These are phyloP conservation scores for Candida frijolesensis DNA, from an alignment of 1,139 yeast species.

Conservation along the genomic window DNA sequence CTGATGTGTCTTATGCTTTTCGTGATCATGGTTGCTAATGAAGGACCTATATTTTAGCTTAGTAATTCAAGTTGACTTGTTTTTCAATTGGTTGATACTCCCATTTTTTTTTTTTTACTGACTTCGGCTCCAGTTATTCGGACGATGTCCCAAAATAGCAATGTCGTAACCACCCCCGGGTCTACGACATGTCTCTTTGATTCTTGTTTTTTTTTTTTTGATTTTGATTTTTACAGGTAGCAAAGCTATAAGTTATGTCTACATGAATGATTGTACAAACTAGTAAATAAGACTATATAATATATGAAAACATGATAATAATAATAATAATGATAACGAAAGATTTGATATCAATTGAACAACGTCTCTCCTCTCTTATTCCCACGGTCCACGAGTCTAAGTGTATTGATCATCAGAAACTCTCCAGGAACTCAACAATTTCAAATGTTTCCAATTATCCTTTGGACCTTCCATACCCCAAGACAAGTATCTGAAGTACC, in stretches of 20 bases:
- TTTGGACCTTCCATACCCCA: slow-evolving; percentile 91
- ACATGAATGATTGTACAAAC: too few relatives aligned
- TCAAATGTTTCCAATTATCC: slow-evolving; percentile 65
- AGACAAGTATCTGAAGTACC: slow-evolving; percentile 73
- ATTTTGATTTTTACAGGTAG: too few relatives aligned
- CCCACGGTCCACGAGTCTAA: background rate
- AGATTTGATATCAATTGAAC: background rate
- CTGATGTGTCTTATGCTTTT: background rate
- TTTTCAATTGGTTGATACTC: background rate
- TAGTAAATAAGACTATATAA: too few relatives aligned
- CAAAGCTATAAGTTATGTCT: too few relatives aligned
- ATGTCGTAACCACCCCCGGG: background rate
- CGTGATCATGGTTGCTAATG: background rate
- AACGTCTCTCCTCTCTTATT: background rate
- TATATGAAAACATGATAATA: too few relatives aligned
- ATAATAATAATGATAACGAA: background rate
- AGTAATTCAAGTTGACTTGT: background rate
- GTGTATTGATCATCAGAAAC: slow-evolving; percentile 39
- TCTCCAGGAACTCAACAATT: slow-evolving; percentile 78
- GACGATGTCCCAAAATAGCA: background rate
- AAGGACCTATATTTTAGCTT: background rate
- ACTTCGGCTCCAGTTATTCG: slow-evolving; percentile 1
- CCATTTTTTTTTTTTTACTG: background rate
- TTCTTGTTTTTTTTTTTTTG: too few relatives aligned
- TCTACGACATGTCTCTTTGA: background rate